These are phyloP conservation scores for Anacardium occidentale DNA, from an alignment of 345 rosid genomes.

Conservation along the genomic window DNA sequence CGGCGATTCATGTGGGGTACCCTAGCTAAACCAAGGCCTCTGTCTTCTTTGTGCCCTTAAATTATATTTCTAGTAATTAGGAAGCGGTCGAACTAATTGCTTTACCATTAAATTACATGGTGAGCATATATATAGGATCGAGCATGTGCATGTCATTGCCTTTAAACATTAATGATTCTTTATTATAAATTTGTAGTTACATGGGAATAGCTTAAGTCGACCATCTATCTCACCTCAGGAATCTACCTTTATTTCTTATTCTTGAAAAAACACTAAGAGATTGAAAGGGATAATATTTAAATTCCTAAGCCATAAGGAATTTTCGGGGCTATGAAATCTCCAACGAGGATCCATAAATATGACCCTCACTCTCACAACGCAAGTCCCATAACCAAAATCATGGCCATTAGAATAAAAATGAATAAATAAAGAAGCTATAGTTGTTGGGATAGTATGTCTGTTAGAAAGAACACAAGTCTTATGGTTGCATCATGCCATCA, in stretches of 20 bases:
- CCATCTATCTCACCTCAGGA: no score
- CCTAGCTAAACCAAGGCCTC: slow-evolving; percentile 12
- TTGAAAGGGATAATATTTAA: no score
- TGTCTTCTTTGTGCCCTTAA: background rate
- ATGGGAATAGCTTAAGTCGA: no score
- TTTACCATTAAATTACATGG: background rate
- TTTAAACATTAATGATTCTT: no score
- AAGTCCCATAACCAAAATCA: background rate
- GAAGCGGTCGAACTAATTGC: background rate
- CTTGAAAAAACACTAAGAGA: no score
- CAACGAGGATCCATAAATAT: slow-evolving; percentile 15
- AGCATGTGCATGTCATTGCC: slow-evolving; percentile 2
- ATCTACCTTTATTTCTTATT: no score
- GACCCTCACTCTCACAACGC: background rate
- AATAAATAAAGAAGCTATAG: background rate
- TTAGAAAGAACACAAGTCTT: background rate
- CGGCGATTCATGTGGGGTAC: background rate
- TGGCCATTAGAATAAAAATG: no score
- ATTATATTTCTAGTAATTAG: background rate
- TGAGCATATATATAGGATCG: background rate
- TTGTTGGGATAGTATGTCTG: slow-evolving; percentile 10
- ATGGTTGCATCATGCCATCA: background rate
- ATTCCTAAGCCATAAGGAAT: background rate
- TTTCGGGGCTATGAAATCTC: slow-evolving; percentile 9
- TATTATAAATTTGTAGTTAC: no score